Evolutionary conservation across 805 yeast genomes (phyloP).

Genomic region (Metschnikowia proteae): DNA sequence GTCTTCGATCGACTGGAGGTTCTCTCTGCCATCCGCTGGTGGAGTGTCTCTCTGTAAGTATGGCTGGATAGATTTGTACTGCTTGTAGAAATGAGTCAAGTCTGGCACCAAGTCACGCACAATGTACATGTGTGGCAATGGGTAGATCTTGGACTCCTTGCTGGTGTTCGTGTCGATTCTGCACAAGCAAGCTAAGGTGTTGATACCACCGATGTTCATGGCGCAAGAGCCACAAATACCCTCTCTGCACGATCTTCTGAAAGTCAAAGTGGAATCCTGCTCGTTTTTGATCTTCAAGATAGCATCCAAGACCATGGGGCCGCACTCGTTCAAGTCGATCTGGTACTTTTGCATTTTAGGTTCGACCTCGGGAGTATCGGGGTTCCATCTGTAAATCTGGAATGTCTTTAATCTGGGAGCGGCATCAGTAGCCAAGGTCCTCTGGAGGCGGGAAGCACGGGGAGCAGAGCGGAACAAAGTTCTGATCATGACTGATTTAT

Average conservation of each 20-base stretch:
- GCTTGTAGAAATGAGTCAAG: constrained; percentile 95
- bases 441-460: constrained; percentile 13
- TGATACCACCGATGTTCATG: constrained; percentile 97
- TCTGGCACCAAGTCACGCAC: constrained; percentile 98
- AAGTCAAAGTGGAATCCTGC: constrained; percentile 91
- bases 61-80: constrained; percentile 97
- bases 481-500: constrained; percentile 14
- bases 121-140: constrained; percentile 96
- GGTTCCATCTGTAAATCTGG: constrained; percentile 97
- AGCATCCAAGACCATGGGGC: constrained; percentile 98
- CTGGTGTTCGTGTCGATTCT: constrained; percentile 77
- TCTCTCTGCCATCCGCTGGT: constrained; percentile 91
- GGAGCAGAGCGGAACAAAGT: constrained; percentile 15
- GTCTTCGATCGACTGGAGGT: constrained; percentile 85
- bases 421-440: constrained; percentile 36
- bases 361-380: constrained; percentile 90
- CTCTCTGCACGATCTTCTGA: constrained; percentile 98
- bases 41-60: constrained; percentile 77
- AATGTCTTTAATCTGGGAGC: constrained; percentile 70
- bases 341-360: constrained; percentile 82
- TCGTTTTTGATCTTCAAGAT: constrained; percentile 92
- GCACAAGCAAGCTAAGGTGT: constrained; percentile 95
- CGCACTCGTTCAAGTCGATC: constrained; percentile 85
- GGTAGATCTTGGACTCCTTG: constrained; percentile 84
- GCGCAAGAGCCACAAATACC: constrained; percentile 99